A percentile compares a stretch with the other conserved stretches of the same genome.
Evolutionary conservation across 495 filamentous ascomycete species (phyloP).

Genomic region (Sabuloglossum arenarium): DNA sequence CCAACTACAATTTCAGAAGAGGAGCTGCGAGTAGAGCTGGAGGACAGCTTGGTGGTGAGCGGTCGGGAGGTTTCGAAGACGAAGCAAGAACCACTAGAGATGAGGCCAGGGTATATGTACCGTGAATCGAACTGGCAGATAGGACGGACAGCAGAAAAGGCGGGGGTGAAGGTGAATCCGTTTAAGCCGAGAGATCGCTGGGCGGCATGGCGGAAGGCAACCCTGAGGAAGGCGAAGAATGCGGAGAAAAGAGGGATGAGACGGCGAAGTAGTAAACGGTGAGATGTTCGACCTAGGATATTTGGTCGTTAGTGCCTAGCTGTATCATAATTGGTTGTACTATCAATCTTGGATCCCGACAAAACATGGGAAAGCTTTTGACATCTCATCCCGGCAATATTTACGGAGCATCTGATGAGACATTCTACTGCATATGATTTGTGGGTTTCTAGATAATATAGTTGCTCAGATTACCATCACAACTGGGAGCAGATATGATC

Average conservation of each 20-base stretch:
- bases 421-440: too few species aligned
- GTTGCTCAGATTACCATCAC: too few species aligned
- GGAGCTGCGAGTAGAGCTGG: constrained; percentile 1
- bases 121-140: constrained; percentile 73
- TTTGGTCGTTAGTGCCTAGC: background rate
- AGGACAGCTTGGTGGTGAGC: constrained; percentile 18
- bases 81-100: constrained; percentile 19
- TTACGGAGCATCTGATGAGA: too few species aligned
- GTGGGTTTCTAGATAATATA: too few species aligned
- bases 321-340: background rate
- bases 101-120: constrained; percentile 57
- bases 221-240: constrained; percentile 3
- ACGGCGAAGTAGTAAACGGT: background rate
- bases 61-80: constrained; percentile 8
- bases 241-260: constrained; percentile 1
- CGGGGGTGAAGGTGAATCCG: background rate
- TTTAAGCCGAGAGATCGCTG: constrained; percentile 6
- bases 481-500: too few species aligned
- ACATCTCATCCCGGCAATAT: too few species aligned
- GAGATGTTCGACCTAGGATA: background rate
- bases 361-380: background rate
- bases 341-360: background rate
- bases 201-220: constrained; percentile 5
- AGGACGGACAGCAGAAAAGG: constrained; percentile 23
- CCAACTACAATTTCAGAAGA: constrained; percentile 23